These are phyloP conservation scores for Cucumis cinereus DNA, from an alignment of 306 rosid species.

Conservation along the genomic window DNA sequence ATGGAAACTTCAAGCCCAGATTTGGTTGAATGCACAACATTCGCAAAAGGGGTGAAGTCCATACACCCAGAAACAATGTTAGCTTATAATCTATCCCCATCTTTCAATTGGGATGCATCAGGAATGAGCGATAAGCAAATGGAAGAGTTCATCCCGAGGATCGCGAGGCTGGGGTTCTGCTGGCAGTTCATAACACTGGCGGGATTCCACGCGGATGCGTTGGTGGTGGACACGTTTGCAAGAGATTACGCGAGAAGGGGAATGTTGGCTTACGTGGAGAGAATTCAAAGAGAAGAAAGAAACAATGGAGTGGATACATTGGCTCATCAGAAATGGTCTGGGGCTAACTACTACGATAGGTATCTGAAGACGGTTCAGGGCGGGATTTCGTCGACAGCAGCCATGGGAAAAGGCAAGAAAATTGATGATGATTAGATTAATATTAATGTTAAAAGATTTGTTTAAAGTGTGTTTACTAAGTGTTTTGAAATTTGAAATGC, in stretches of 20 bases:
- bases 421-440: too few species aligned
- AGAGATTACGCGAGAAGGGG: slow-evolving; percentile 72
- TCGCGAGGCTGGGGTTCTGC: slow-evolving; percentile 69
- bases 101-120: slow-evolving; percentile 98
- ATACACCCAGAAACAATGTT: slow-evolving; percentile 49
- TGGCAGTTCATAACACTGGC: slow-evolving; percentile 96
- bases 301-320: slow-evolving; percentile 83
- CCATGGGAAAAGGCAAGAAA: slow-evolving; percentile 83
- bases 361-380: slow-evolving; percentile 95
- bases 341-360: slow-evolving; percentile 85
- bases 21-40: slow-evolving; percentile 56
- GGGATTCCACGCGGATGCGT: slow-evolving; percentile 76
- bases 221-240: slow-evolving; percentile 63
- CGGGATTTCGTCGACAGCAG: slow-evolving; percentile 87
- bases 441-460: too few species aligned
- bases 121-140: slow-evolving; percentile 75
- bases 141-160: slow-evolving; percentile 69
- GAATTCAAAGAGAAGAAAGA: slow-evolving; percentile 94
- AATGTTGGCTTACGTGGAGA: slow-evolving; percentile 90
- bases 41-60: slow-evolving; percentile 60
- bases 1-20: slow-evolving; percentile 80
- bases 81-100: slow-evolving; percentile 86
- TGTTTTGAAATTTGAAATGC: slow-evolving; percentile 1
- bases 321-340: slow-evolving; percentile 98
- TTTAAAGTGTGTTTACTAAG: too few species aligned